These are phyloP conservation scores for Volvariella volvacea DNA, from an alignment of 1,284 basidiomycete species.

Conservation along the genomic window DNA sequence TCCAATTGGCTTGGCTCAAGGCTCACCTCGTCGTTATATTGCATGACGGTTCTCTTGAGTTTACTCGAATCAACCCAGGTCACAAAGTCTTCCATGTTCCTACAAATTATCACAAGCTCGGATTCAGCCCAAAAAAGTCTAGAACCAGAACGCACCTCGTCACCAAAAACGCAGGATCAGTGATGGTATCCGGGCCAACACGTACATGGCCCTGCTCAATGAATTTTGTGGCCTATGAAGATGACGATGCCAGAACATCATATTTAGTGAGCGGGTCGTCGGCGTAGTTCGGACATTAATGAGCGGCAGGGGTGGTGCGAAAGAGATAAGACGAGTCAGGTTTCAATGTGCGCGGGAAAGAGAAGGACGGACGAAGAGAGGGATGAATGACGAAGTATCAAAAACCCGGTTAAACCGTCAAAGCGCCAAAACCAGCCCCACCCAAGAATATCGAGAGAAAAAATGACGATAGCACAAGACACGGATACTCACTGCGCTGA, in stretches of 20 bases:
- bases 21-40: conserved; percentile 93
- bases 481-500: conserved; percentile 82
- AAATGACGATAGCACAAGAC: too few species aligned
- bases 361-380: too few species aligned
- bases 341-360: too few species aligned
- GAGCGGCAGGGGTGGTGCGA: not conserved
- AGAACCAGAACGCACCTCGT: conserved; percentile 53
- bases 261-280: too few species aligned
- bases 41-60: conserved; percentile 92
- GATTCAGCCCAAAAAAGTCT: not conserved
- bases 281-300: too few species aligned
- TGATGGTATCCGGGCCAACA: conserved; percentile 93
- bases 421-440: too few species aligned
- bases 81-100: conserved; percentile 98
- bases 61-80: conserved; percentile 99
- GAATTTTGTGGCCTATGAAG: conserved; percentile 81
- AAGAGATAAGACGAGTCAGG: conserved; percentile 1
- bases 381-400: too few species aligned
- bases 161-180: conserved; percentile 95
- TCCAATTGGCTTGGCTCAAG: too few species aligned
- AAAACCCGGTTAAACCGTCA: too few species aligned
- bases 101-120: conserved; percentile 20
- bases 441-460: too few species aligned
- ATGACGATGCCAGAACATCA: too few species aligned
- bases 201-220: conserved; percentile 98